A percentile compares a stretch with the other conserved stretches of the same genome.
These are phyloP conservation scores for Rhodamnia rubescens DNA, from an alignment of 345 rosid species.

Conservation along the genomic window DNA sequence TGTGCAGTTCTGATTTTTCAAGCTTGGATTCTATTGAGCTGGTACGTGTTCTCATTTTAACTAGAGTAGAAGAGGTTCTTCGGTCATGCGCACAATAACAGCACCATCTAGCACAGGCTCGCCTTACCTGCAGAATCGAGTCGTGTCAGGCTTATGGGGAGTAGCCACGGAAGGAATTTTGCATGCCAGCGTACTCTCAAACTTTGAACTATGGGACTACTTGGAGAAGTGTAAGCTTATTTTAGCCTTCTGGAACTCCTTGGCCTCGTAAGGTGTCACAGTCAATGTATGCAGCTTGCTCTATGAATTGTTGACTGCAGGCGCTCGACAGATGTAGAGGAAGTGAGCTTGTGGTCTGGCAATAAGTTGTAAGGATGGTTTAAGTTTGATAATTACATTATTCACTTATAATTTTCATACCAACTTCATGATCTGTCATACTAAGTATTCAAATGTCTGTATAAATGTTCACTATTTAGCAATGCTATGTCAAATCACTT, in stretches of 20 bases:
- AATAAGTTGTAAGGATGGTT: neutral
- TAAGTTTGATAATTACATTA: neutral
- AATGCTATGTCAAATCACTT: slow-evolving; percentile 14
- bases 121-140: neutral
- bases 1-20: neutral
- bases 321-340: neutral
- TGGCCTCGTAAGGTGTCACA: neutral
- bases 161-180: neutral
- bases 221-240: neutral
- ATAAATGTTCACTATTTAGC: neutral
- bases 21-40: neutral
- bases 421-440: neutral
- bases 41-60: neutral
- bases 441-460: neutral
- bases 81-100: neutral
- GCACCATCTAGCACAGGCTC: neutral
- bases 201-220: neutral
- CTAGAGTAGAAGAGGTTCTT: neutral
- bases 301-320: neutral
- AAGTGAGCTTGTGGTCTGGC: neutral
- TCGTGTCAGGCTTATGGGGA: neutral
- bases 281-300: neutral
- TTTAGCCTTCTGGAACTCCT: neutral
- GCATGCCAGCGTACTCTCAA: neutral
- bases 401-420: neutral